These are phyloP conservation scores for Eucalyptus regnans DNA, from an alignment of 345 rosid species.

Conservation along the genomic window DNA sequence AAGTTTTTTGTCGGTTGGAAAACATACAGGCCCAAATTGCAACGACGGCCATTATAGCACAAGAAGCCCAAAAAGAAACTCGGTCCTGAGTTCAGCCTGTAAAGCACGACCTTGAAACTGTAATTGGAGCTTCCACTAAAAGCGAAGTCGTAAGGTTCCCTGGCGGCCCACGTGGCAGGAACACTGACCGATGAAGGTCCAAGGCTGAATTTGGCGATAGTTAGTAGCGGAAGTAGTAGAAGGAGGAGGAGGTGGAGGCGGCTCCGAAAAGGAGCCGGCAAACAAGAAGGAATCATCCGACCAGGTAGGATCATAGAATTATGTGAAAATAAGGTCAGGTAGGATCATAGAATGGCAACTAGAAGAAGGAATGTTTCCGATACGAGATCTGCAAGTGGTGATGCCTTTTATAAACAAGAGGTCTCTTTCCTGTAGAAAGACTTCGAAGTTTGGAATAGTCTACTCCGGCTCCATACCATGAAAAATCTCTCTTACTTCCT, in stretches of 20 bases:
- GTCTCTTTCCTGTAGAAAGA: rapidly evolving
- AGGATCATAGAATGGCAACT: rapidly evolving
- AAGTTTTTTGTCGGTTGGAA: rapidly evolving
- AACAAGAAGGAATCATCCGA: background rate
- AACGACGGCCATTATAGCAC: rapidly evolving
- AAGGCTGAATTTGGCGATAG: rapidly evolving
- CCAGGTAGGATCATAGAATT: rapidly evolving
- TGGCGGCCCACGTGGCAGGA: rapidly evolving
- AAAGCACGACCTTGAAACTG: background rate
- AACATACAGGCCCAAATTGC: background rate
- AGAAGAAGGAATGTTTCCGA: rapidly evolving
- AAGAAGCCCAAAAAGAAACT: rapidly evolving
- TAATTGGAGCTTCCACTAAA: rapidly evolving
- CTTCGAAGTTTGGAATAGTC: background rate
- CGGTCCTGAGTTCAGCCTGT: background rate
- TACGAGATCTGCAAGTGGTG: background rate
- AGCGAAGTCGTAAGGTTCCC: background rate
- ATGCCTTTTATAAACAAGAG: background rate
- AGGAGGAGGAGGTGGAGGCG: background rate
- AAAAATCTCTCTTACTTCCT: background rate
- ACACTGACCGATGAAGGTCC: background rate
- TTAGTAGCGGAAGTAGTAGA: background rate
- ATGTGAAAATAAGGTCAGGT: background rate
- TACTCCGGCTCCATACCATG: rapidly evolving
- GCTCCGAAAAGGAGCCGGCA: rapidly evolving